Evolutionary conservation across 805 yeast genomes (phyloP), one percentile per base, ranked within the genome.

Genomic region (Starmera dryadoides): DNA sequence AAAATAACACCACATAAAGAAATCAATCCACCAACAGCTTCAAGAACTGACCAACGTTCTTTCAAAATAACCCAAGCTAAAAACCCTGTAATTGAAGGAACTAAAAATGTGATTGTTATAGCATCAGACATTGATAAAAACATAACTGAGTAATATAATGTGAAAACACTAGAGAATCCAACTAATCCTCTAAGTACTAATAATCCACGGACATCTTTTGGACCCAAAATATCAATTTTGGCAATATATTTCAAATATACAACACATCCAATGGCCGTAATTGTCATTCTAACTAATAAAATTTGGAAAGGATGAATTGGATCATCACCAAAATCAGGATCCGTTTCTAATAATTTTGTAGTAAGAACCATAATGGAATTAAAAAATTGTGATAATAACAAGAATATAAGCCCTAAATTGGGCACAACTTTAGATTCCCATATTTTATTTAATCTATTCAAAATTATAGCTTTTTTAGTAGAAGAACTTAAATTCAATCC

Each of bases 141-240:
- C 62, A 77, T 69, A 46, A 88, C 63, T 1, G 95, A 77, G 55
- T 69, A 85, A 58, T 86, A 88, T 53, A 84, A 66, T 4, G 91
- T 81, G 52, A 81, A 81, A 6, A 87, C 94, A 4, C 95, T 95
- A 41, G 82, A 56, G 49, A 79, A 85, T 6, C 97, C 97, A 14
- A 77, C 68, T 1, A 70, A 36, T 0, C 96, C 96, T 43, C 96
- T 66, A 4, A 73, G 34, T 0, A 75, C 54, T 42, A 87, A 61
- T 49, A 75, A 66, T 37, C 57, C 51, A 12, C 95, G 64, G 30
- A 77, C 55, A 2, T 68, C 73, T 11, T 60, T 68, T 1, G 87
- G 85, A 0, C 96, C 96, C 45, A 78, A 71, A 3, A 91, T 82
- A 42, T 77, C 70, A 1, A 73, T 75, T 9, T 78, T 76, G 42